These are phyloP conservation scores for Penicillium subrubescens DNA, from an alignment of 495 filamentous ascomycete species.

Conservation along the genomic window DNA sequence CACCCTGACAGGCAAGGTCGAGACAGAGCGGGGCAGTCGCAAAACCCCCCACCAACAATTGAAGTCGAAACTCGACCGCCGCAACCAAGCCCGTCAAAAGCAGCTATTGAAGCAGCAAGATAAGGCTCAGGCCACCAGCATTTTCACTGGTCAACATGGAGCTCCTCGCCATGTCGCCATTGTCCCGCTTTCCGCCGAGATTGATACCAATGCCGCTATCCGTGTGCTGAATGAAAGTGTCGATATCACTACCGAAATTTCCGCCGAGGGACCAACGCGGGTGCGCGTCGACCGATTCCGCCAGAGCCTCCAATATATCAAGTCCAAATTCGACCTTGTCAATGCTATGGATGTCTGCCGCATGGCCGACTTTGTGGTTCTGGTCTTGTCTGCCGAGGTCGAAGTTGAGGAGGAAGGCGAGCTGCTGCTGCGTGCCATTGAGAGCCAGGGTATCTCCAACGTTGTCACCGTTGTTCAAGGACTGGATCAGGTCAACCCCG, in stretches of 20 bases:
- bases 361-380: slow-evolving; percentile 84
- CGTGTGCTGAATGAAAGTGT: slow-evolving; percentile 72
- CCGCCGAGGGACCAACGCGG: slow-evolving; percentile 57
- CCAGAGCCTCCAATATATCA: slow-evolving; percentile 84
- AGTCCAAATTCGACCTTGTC: slow-evolving; percentile 69
- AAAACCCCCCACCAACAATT: slow-evolving; percentile 93
- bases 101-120: slow-evolving; percentile 79
- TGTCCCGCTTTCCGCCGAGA: slow-evolving; percentile 75
- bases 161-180: slow-evolving; percentile 92
- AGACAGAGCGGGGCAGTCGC: slow-evolving; percentile 62
- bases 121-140: slow-evolving; percentile 68
- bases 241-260: slow-evolving; percentile 71
- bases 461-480: slow-evolving; percentile 78
- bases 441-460: slow-evolving; percentile 91
- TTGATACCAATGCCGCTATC: slow-evolving; percentile 67
- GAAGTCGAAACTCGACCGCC: slow-evolving; percentile 93
- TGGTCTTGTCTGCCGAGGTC: slow-evolving; percentile 75
- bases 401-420: slow-evolving; percentile 86
- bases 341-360: slow-evolving; percentile 81
- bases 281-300: slow-evolving; percentile 86
- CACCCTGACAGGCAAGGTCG: slow-evolving; percentile 58
- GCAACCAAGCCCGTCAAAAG: slow-evolving; percentile 89
- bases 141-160: slow-evolving; percentile 82
- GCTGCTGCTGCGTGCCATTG: slow-evolving; percentile 77
- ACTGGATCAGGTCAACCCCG: slow-evolving; percentile 72